Conservation (phyloP, 2,329 filamentous ascomycete species). For the Aspergillus caelatus region DNA sequence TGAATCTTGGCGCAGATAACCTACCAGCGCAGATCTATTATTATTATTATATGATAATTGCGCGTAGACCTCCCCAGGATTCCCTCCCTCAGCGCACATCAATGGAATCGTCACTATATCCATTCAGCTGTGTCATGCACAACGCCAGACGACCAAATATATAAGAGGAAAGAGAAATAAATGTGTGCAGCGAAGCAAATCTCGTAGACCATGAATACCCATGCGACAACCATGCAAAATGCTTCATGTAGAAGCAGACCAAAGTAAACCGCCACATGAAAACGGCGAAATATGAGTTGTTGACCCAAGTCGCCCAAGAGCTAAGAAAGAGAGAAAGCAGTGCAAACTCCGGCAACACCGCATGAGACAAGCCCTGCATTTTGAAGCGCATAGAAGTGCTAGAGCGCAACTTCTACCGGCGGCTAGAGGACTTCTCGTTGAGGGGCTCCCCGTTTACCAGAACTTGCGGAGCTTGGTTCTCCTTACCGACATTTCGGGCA, state of each 20-base stretch:
- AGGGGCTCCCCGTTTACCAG: conserved; percentile 44
- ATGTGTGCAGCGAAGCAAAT: conserved; percentile 15
- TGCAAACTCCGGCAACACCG: not conserved
- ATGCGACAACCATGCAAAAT: conserved; percentile 2
- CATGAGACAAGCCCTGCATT: not conserved
- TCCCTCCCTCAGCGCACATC: conserved; percentile 7
- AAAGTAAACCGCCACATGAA: not conserved
- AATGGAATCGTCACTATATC: conserved; percentile 19
- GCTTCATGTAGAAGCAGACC: not conserved
- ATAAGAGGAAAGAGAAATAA: conserved; percentile 4
- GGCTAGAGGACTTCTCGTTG: conserved; percentile 14
- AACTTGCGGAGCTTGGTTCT: conserved; percentile 38
- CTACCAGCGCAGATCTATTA: conserved; percentile 11
- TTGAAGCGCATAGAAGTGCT: not conserved
- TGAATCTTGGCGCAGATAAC: conserved; percentile 5
- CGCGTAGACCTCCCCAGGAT: not conserved
- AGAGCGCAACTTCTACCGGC: not conserved
- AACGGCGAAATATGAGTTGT: conserved; percentile 5
- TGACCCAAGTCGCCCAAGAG: not conserved
- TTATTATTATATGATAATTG: conserved; percentile 17
- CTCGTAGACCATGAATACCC: conserved; percentile 12
- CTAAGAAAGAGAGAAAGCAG: not conserved
- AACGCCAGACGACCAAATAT: conserved; percentile 14
- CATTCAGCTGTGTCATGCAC: conserved; percentile 18
- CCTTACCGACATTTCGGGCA: conserved; percentile 29